Percentiles rank a stretch among this genome's conserved stretches.
phyloP scores from a whole-genome alignment of 495 filamentous ascomycete genomes.

The Neurospora tetraspora region DNA sequence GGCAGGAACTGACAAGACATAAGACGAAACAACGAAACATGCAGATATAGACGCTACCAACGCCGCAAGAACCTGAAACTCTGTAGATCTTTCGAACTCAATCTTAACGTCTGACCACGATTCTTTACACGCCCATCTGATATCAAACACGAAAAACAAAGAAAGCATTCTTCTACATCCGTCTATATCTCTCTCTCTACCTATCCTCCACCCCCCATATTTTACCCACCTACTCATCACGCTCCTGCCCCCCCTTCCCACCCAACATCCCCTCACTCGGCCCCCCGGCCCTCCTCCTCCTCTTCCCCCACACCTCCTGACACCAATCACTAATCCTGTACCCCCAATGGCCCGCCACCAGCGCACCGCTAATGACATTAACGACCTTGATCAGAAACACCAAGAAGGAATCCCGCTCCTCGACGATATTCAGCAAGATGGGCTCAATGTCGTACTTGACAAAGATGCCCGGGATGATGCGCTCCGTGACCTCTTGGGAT shows the following conservation, averaged over 20 bases:
- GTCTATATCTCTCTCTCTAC: not conserved
- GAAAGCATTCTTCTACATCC: not conserved
- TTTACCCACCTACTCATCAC: not conserved
- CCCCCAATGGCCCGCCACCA: slow-evolving; percentile 53
- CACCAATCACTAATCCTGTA: slow-evolving; percentile 45
- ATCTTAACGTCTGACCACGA: not conserved
- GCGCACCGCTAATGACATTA: slow-evolving; percentile 48
- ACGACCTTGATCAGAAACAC: slow-evolving; percentile 64
- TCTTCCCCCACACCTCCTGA: slow-evolving; percentile 35
- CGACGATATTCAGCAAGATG: slow-evolving; percentile 74
- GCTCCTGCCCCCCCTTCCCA: not conserved
- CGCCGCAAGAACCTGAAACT: not conserved
- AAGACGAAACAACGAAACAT: not conserved
- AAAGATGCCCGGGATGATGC: slow-evolving; percentile 79
- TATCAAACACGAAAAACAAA: not conserved
- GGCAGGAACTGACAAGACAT: not conserved
- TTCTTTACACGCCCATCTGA: not conserved
- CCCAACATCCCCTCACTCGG: slow-evolving; percentile 52
- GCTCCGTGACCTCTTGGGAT: slow-evolving; percentile 55
- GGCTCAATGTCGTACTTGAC: slow-evolving; percentile 99
- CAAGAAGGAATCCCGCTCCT: slow-evolving; percentile 66
- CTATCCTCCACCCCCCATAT: not conserved
- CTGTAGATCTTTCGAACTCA: not conserved
- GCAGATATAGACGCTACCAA: not conserved
- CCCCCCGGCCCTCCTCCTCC: slow-evolving; percentile 30